These are phyloP conservation scores for Cladophialophora carrionii DNA, from an alignment of 2,329 filamentous ascomycete species.

Conservation along the genomic window DNA sequence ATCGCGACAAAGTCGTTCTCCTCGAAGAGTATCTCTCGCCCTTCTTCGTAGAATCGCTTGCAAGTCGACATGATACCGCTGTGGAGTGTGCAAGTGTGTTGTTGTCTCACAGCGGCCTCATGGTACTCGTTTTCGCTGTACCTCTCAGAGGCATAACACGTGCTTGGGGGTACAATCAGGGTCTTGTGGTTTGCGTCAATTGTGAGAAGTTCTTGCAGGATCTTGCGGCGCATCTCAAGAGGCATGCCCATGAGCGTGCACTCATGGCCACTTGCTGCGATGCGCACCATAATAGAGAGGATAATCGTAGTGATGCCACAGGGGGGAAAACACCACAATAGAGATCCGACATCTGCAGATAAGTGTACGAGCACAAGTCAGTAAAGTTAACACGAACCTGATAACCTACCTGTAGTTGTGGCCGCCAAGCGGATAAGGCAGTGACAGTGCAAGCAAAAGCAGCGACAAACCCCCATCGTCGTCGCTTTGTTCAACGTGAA, in stretches of 20 bases:
- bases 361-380: background rate
- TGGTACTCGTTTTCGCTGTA: background rate
- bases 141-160: background rate
- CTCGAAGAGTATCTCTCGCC: background rate
- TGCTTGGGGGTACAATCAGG: background rate
- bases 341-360: no score
- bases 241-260: background rate
- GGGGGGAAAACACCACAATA: background rate
- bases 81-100: background rate
- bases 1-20: background rate
- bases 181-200: background rate
- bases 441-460: background rate
- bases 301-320: background rate
- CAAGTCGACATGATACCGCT: background rate
- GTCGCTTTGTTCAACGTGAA: background rate
- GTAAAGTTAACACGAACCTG: background rate
- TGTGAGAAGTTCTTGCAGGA: background rate
- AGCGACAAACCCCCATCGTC: background rate
- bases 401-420: background rate
- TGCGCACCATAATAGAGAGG: background rate
- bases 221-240: background rate
- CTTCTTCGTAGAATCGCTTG: background rate
- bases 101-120: background rate
- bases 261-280: background rate
- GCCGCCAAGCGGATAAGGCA: background rate